Conservation (phyloP, 2,329 filamentous ascomycete genomes). For the Fusarium nodosum region DNA sequence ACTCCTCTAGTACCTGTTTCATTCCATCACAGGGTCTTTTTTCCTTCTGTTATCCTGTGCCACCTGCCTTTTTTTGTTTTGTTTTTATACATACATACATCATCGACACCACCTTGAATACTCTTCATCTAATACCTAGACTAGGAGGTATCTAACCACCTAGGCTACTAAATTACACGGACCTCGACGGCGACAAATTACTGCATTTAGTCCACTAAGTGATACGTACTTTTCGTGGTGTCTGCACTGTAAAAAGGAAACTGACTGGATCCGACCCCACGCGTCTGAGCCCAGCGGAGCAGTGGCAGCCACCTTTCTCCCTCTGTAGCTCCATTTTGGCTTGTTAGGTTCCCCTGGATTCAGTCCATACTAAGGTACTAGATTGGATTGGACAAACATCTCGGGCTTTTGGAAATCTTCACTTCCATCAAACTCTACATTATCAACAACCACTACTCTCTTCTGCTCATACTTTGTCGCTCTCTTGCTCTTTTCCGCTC, state of each 20-base stretch:
- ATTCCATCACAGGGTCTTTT: slow-evolving; percentile 37
- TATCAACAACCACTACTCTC: slow-evolving; percentile 30
- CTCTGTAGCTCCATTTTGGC: slow-evolving; percentile 40
- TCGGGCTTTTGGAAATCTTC: slow-evolving; percentile 42
- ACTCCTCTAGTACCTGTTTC: slow-evolving; percentile 21
- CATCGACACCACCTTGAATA: background rate
- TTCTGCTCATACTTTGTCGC: slow-evolving; percentile 12
- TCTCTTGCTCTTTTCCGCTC: slow-evolving; percentile 27
- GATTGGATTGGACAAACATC: slow-evolving; percentile 36
- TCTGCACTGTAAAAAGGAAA: slow-evolving; percentile 10
- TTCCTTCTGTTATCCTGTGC: background rate
- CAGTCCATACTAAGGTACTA: slow-evolving; percentile 2
- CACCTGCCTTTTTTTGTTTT: slow-evolving; percentile 5
- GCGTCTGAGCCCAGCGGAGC: slow-evolving; percentile 46
- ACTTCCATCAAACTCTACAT: slow-evolving; percentile 30
- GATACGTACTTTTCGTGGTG: background rate
- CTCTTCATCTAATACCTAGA: too few species aligned
- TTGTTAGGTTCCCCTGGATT: slow-evolving; percentile 45
- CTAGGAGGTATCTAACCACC: too few species aligned
- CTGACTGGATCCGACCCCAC: slow-evolving; percentile 42
- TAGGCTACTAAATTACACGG: slow-evolving; percentile 2
- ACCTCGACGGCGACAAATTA: slow-evolving; percentile 2
- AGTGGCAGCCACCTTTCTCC: slow-evolving; percentile 47
- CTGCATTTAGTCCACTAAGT: slow-evolving; percentile 9
- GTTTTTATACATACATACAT: slow-evolving; percentile 1